Base-by-base conservation (phyloP, 1,284 basidiomycete species). In the Meira miltonrushii region DNA sequence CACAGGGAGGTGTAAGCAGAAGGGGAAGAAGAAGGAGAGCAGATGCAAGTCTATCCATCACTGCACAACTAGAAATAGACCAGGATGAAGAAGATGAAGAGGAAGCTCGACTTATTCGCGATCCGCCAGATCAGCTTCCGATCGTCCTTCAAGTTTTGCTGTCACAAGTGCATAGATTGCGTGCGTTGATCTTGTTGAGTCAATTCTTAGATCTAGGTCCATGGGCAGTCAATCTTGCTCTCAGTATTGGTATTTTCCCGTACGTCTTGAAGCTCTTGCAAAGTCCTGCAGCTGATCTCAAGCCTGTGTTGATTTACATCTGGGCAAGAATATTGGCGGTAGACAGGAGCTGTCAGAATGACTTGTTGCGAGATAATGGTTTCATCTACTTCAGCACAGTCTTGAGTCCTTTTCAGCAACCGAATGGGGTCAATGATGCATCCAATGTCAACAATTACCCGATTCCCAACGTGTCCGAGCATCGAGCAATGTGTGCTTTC, bases 401-500 rank as follows among this genome's bases (percentile, higher is more conserved):
- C 28, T 65, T 78, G 23, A 71, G 66, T 38, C 74, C 74, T 11
- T 71, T 74, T 58, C 61, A 66, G 39, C 61, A 54, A 38, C 48
- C 17, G 55, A 41, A 50, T 48, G 66, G 19, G 50, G 67, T 38
- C 55, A 51, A 57, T 15, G 63, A 56, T 19, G 56, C 86, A 85
- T 52, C 85, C 88, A 37, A 46, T 44, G 12, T 40, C 55, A 21
- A 62, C 67, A 21, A n/a, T 12, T 25, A 79, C 21, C 76, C 78
- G 23, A 85, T 96, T 28, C 91, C 92, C 0, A 97, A 98, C 79
- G 87, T 88, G 53, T 90, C 90, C 13, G 94, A 98, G 79, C 93
- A 98, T 79, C 90, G 92, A 61, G 94, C 94, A 0, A 98, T 98
- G 94, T 98, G 93, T 75, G 91, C 92, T 0, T 98, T 97, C 80